Conservation (phyloP, 2,329 filamentous ascomycete genomes). For the Teratosphaeriaceae sp. region DNA sequence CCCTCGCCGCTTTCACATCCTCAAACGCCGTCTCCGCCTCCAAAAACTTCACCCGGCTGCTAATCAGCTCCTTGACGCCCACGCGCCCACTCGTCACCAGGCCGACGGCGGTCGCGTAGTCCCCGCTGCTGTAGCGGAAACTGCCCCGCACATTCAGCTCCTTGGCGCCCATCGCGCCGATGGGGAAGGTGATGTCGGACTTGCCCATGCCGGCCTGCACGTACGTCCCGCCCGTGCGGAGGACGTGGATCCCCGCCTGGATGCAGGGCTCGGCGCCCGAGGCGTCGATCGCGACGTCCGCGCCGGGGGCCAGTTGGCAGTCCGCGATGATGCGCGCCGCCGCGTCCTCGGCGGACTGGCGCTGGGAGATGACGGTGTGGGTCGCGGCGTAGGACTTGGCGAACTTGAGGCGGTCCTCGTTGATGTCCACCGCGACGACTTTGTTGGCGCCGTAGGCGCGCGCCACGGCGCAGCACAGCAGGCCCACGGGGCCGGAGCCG, state of each 20-base stretch:
- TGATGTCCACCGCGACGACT: conserved; percentile 83
- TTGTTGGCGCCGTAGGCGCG: conserved; percentile 77
- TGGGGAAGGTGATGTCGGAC: conserved; percentile 81
- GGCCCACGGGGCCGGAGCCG: conserved; percentile 57
- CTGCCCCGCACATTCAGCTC: conserved; percentile 81
- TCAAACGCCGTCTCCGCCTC: conserved; percentile 82
- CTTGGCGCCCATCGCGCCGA: conserved; percentile 83
- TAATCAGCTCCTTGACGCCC: conserved; percentile 70
- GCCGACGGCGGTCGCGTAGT: conserved; percentile 78
- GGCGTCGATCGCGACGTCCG: conserved; percentile 44
- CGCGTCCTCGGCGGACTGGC: conserved; percentile 60
- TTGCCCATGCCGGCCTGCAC: conserved; percentile 88
- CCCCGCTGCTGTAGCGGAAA: conserved; percentile 83
- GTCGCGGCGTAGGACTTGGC: conserved; percentile 67
- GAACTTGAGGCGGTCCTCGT: conserved; percentile 71
- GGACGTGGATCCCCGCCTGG: conserved; percentile 44
- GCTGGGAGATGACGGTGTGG: conserved; percentile 60
- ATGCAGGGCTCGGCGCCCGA: conserved; percentile 44
- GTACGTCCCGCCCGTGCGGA: conserved; percentile 43
- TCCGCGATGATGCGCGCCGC: conserved; percentile 60
- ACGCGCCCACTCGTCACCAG: conserved; percentile 68
- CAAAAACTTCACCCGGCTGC: conserved; percentile 67
- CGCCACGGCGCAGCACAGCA: conserved; percentile 82
- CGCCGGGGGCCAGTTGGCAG: conserved; percentile 51
- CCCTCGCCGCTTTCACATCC: conserved; percentile 77